Percentiles rank a stretch among this genome's conserved stretches.
Conservation (phyloP, 177 flowering plant genomes). For the Vitis hybrid region DNA sequence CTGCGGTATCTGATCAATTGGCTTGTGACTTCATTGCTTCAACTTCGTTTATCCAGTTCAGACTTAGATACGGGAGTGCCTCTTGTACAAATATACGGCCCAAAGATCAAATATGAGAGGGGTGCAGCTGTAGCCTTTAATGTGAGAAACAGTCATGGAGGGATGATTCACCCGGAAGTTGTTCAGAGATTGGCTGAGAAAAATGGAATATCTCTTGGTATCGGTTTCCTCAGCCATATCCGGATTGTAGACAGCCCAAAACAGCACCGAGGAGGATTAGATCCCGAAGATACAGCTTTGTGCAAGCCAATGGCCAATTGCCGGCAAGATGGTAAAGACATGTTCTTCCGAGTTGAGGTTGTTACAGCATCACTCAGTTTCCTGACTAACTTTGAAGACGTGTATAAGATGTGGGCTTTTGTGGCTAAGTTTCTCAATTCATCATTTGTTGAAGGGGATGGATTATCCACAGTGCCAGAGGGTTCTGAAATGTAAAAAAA, state of each 20-base stretch:
- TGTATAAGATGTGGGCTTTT: conserved; percentile 71
- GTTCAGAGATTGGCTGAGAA: conserved; percentile 58
- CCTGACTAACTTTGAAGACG: conserved; percentile 73
- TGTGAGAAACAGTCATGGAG: conserved; percentile 34
- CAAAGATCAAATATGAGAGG: conserved; percentile 68
- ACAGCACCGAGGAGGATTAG: conserved; percentile 26
- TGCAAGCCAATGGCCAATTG: conserved; percentile 44
- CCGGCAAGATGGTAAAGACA: conserved; percentile 32
- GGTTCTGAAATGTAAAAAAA: conserved; percentile 29
- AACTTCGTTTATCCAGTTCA: conserved; percentile 33
- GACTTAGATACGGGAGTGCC: conserved; percentile 26
- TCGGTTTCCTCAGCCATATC: conserved; percentile 66
- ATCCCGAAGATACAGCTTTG: conserved; percentile 36
- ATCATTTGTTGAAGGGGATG: conserved; percentile 30
- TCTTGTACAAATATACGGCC: conserved; percentile 71
- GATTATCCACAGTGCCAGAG: conserved; percentile 38
- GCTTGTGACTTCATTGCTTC: conserved; percentile 69
- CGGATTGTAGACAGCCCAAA: conserved; percentile 34
- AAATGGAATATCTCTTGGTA: conserved; percentile 58
- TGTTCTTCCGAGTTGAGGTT: conserved; percentile 54
- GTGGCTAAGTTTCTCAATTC: conserved; percentile 69
- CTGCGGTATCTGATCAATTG: conserved; percentile 61
- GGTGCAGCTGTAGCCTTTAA: conserved; percentile 73
- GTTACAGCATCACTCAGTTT: conserved; percentile 75
- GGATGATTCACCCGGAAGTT: conserved; percentile 43